Conservation (phyloP, 768 basidiomycete species). For the Phlebiopsis flavidoalba region DNA sequence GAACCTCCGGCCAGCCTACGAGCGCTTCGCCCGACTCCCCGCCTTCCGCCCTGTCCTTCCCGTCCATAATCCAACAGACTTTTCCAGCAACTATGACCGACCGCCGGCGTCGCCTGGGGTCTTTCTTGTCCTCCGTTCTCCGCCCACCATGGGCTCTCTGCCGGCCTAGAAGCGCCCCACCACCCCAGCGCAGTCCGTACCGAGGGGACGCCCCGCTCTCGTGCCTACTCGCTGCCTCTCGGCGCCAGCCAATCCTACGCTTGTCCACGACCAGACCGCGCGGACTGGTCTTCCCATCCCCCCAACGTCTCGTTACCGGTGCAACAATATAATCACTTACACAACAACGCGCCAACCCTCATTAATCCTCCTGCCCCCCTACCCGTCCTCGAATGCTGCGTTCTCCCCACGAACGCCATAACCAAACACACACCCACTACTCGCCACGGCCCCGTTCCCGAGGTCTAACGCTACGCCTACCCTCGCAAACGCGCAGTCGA, state of each 20-base stretch:
- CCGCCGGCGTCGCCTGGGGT: constrained; percentile 4
- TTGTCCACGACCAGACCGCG: not conserved
- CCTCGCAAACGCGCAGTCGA: not conserved
- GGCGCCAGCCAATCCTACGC: not conserved
- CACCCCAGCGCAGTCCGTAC: not conserved
- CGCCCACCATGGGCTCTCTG: not conserved
- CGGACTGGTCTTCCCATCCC: not conserved
- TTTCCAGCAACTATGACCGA: constrained; percentile 6
- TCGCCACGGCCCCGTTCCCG: constrained; percentile 4
- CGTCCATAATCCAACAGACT: constrained; percentile 3
- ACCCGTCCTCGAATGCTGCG: not conserved
- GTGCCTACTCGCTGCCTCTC: not conserved
- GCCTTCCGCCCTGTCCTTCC: constrained; percentile 8
- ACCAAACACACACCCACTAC: not conserved
- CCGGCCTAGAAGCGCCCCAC: not conserved
- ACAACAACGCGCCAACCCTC: not conserved
- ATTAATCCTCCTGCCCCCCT: constrained; percentile 4
- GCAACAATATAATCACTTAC: not conserved
- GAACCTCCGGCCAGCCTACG: constrained; percentile 3
- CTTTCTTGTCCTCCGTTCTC: not conserved
- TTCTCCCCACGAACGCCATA: not conserved
- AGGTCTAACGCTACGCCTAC: not conserved
- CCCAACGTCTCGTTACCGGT: not conserved
- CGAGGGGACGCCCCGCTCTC: not conserved
- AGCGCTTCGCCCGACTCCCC: constrained; percentile 4